Conservation (phyloP, 75 land plant species). For the Cupressus sempervirens region DNA sequence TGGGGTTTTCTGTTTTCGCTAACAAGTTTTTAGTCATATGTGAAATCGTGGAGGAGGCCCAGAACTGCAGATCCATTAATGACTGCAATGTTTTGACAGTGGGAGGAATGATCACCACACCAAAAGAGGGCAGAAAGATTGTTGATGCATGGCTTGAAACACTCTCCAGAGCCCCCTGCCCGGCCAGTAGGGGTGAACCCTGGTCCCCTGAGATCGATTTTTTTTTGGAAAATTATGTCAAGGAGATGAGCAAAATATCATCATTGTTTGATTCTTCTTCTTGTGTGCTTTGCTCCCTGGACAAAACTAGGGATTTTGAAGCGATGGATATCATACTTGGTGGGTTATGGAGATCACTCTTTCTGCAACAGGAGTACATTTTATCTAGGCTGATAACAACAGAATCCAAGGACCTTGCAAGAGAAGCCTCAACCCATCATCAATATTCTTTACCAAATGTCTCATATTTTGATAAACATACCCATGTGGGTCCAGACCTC, state of each 20-base stretch:
- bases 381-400: background rate
- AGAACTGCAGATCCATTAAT: slow-evolving; percentile 79
- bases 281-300: slow-evolving; percentile 64
- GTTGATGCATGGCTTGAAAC: slow-evolving; percentile 72
- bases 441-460: background rate
- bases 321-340: no score
- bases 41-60: slow-evolving; percentile 55
- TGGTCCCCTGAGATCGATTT: slow-evolving; percentile 58
- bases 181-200: slow-evolving; percentile 57
- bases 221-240: slow-evolving; percentile 54
- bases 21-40: slow-evolving; percentile 82
- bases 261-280: background rate
- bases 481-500: background rate
- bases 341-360: no score
- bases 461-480: background rate
- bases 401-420: background rate
- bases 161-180: slow-evolving; percentile 83
- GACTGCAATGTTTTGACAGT: slow-evolving; percentile 77
- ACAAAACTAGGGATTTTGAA: no score
- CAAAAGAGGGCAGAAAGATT: slow-evolving; percentile 49
- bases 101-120: slow-evolving; percentile 44
- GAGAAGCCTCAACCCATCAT: background rate
- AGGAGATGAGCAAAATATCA: slow-evolving; percentile 60
- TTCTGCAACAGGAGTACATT: background rate
- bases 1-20: slow-evolving; percentile 85